Percentiles rank a stretch among this genome's conserved stretches.
These are phyloP conservation scores for Xylaria nigripes DNA, from an alignment of 495 filamentous ascomycete species.

Conservation along the genomic window DNA sequence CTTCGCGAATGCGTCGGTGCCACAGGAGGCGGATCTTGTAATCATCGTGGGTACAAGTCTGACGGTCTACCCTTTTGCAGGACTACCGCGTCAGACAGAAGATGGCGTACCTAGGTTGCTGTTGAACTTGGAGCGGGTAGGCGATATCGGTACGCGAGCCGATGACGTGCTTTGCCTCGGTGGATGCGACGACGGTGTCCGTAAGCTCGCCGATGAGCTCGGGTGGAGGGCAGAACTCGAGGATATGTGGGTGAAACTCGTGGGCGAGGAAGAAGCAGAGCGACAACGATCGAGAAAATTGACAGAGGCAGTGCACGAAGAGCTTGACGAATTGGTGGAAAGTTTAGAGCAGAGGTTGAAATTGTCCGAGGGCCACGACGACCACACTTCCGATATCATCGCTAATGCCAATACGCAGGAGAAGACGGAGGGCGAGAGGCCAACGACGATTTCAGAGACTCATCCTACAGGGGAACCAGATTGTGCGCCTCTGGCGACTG, in stretches of 20 bases:
- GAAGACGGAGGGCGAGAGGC: conserved; percentile 2
- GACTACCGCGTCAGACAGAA: conserved; percentile 55
- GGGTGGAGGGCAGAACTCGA: conserved; percentile 88
- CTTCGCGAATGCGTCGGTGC: conserved; percentile 47
- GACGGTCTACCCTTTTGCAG: conserved; percentile 82
- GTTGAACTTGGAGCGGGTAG: conserved; percentile 83
- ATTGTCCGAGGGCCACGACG: conserved; percentile 24
- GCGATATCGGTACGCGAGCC: conserved; percentile 61
- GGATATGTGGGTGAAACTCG: conserved; percentile 30
- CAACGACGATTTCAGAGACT: conserved; percentile 1
- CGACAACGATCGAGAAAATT: conserved; percentile 26
- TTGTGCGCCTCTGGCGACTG: conserved; percentile 3
- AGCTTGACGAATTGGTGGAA: conserved; percentile 30
- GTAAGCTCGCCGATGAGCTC: conserved; percentile 68
- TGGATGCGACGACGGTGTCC: conserved; percentile 77
- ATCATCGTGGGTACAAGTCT: conserved; percentile 92
- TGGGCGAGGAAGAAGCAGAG: conserved; percentile 36
- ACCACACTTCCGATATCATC: conserved; percentile 5
- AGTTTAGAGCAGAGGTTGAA: conserved; percentile 31
- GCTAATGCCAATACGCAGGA: conserved; percentile 21
- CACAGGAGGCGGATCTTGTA: conserved; percentile 62
- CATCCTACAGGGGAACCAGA: conserved; percentile 5
- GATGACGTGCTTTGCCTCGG: conserved; percentile 72
- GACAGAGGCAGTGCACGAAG: conserved; percentile 15
- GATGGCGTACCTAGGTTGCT: conserved; percentile 65